Evolutionary conservation across 257 asterid species (phyloP).

Genomic region (Agastache rugosa): DNA sequence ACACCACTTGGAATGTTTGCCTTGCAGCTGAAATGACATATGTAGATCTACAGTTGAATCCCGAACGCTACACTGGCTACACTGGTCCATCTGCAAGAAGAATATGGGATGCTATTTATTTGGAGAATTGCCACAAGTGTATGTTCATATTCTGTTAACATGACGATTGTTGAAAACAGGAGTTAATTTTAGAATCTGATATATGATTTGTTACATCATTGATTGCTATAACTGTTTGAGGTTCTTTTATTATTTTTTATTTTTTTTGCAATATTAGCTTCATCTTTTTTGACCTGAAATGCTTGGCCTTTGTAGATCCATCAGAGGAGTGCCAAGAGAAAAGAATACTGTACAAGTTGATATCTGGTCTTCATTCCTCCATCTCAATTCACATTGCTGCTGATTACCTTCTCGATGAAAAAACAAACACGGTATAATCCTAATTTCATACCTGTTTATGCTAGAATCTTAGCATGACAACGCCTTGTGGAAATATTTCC

Average conservation of each 20-base stretch:
- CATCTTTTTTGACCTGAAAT: background rate
- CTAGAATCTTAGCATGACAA: slow-evolving; percentile 16
- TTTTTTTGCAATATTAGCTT: background rate
- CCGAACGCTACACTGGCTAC: slow-evolving; percentile 73
- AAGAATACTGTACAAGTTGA: slow-evolving; percentile 66
- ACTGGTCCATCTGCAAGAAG: slow-evolving; percentile 68
- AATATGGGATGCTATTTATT: slow-evolving; percentile 72
- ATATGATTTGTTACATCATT: background rate
- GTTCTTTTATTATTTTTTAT: background rate
- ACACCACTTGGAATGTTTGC: slow-evolving; percentile 23
- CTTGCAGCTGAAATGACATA: slow-evolving; percentile 71
- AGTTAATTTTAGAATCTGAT: slow-evolving; percentile 20
- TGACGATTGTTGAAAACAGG: slow-evolving; percentile 20
- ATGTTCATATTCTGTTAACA: slow-evolving; percentile 31
- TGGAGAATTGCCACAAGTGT: slow-evolving; percentile 66
- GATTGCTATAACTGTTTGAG: background rate
- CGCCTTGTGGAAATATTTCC: slow-evolving; percentile 13
- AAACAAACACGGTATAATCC: slow-evolving; percentile 53
- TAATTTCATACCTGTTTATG: slow-evolving; percentile 27
- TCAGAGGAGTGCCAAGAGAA: slow-evolving; percentile 70
- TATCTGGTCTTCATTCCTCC: slow-evolving; percentile 83
- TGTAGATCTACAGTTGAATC: slow-evolving; percentile 69
- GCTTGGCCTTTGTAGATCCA: slow-evolving; percentile 51
- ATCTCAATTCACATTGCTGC: slow-evolving; percentile 72
- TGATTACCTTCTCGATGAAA: slow-evolving; percentile 70